Conservation (phyloP, 148 eudicot genomes). For the Amaranthus hypochondriacus region DNA sequence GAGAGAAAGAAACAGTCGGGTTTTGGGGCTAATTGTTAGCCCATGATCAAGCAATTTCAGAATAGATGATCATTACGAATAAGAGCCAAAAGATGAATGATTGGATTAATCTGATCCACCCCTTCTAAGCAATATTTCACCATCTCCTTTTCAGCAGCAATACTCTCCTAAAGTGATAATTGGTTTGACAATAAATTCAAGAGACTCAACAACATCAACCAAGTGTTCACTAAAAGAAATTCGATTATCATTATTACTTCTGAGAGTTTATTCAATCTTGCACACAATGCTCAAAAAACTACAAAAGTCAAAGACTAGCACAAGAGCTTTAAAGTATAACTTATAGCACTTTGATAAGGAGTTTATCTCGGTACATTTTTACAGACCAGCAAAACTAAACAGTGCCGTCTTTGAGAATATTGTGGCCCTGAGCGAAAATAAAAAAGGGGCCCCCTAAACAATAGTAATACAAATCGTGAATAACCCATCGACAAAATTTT, state of each 20-base stretch:
- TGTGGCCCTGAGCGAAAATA: too few relatives aligned
- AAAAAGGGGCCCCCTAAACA: too few relatives aligned
- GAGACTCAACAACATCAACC: slow-evolving; percentile 42
- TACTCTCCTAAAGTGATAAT: slow-evolving; percentile 64
- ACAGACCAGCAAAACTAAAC: slow-evolving; percentile 47
- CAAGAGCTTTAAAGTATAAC: background rate
- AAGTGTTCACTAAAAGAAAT: slow-evolving; percentile 37
- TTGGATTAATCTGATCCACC: slow-evolving; percentile 37
- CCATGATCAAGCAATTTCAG: slow-evolving; percentile 81
- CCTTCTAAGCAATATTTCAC: slow-evolving; percentile 38
- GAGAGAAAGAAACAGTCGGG: slow-evolving; percentile 62
- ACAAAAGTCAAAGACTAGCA: slow-evolving; percentile 23
- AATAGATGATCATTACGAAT: slow-evolving; percentile 61
- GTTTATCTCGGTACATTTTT: slow-evolving; percentile 50
- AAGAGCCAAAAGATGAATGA: slow-evolving; percentile 46
- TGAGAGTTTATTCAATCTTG: slow-evolving; percentile 72
- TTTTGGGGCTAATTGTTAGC: slow-evolving; percentile 62
- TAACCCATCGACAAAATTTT: too few relatives aligned
- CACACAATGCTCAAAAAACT: slow-evolving; percentile 49
- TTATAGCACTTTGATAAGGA: background rate
- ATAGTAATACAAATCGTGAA: too few relatives aligned
- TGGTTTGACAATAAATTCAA: slow-evolving; percentile 47
- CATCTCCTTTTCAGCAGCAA: slow-evolving; percentile 75
- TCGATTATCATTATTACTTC: slow-evolving; percentile 34
- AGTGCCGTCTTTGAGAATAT: too few relatives aligned